Conservation (phyloP, 371 early-diverging fungal species). For the Paraphysoderma sedebokerense region DNA sequence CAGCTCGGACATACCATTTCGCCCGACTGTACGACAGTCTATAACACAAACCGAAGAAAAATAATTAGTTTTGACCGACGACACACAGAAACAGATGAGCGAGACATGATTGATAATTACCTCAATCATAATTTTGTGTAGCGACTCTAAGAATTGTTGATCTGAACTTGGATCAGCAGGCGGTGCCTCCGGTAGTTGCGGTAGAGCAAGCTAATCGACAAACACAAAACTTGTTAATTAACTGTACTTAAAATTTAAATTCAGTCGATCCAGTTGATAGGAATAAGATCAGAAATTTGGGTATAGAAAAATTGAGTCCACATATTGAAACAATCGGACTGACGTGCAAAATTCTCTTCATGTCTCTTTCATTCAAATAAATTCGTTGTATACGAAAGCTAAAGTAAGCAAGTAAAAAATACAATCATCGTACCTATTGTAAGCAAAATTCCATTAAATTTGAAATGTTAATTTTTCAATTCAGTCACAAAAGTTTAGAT, state of each 20-base stretch:
- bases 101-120: conserved; percentile 16
- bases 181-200: conserved; percentile 40
- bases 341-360: no score
- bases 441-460: no score
- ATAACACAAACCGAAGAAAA: background rate
- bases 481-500: no score
- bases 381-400: background rate
- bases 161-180: conserved; percentile 54
- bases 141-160: conserved; percentile 47
- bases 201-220: conserved; percentile 25
- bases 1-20: conserved; percentile 83
- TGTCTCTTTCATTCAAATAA: no score
- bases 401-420: background rate
- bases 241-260: no score
- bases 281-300: no score
- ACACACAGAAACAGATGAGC: background rate
- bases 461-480: no score
- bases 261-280: no score
- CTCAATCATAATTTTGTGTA: conserved; percentile 68
- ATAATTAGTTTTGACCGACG: background rate
- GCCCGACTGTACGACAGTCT: conserved; percentile 74
- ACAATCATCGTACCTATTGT: no score
- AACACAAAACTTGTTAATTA: no score
- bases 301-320: no score
- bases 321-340: no score